Evolutionary conservation across 768 basidiomycete species (phyloP).

Genomic region (Kwoniella bestiolae): DNA sequence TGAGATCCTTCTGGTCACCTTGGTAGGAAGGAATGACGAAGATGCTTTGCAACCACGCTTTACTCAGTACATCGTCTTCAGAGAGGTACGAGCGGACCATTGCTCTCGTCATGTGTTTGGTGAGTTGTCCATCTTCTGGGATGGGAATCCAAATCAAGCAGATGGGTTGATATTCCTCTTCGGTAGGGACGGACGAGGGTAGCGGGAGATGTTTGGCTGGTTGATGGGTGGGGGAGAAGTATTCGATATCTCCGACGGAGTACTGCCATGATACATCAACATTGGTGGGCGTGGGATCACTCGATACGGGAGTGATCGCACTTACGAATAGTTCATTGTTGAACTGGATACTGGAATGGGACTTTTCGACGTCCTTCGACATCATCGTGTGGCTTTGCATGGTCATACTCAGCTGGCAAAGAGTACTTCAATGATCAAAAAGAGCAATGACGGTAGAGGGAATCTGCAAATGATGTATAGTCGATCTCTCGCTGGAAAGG

Average conservation of each 20-base stretch:
- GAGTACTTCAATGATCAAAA: background rate
- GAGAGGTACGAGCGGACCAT: background rate
- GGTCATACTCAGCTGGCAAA: background rate
- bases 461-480: no score
- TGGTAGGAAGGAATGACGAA: background rate
- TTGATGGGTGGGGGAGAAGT: background rate
- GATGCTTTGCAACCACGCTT: constrained; percentile 2
- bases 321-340: background rate
- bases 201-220: background rate
- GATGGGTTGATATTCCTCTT: background rate
- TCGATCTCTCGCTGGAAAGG: no score
- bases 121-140: background rate
- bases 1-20: background rate
- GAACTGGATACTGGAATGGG: background rate
- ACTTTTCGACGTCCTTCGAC: background rate
- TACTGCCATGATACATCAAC: no score
- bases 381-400: background rate
- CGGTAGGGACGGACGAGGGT: background rate
- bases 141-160: background rate
- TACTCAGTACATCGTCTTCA: constrained; percentile 10
- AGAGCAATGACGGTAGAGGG: background rate
- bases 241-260: background rate
- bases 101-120: background rate
- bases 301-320: background rate
- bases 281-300: no score